Conservation (phyloP, 2,329 filamentous ascomycete species). For the Neonectria punicea region DNA sequence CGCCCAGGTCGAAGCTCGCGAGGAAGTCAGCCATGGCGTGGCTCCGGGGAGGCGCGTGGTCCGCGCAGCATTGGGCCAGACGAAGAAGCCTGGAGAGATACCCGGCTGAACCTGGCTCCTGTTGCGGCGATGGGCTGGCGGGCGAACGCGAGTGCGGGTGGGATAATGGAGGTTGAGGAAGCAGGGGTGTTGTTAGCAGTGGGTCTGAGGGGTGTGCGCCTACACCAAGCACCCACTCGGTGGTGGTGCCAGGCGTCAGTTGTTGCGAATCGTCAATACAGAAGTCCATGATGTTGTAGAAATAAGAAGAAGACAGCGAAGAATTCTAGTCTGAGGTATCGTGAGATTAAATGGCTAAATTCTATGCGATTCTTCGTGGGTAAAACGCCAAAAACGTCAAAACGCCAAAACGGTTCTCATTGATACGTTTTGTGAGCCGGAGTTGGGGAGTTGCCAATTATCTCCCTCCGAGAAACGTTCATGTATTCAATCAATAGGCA, state of each 20-base stretch:
- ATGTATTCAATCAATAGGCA: background rate
- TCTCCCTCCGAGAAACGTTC: background rate
- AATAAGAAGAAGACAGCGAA: background rate
- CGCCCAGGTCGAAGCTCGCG: slow-evolving; percentile 49
- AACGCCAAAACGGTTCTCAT: background rate
- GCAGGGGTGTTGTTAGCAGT: slow-evolving; percentile 17
- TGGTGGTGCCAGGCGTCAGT: background rate
- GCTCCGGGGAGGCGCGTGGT: slow-evolving; percentile 5
- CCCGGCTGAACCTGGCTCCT: slow-evolving; percentile 29
- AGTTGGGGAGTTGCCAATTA: background rate
- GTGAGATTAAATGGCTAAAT: background rate
- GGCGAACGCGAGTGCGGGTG: slow-evolving; percentile 25
- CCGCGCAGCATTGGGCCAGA: slow-evolving; percentile 22
- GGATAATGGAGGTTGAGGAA: slow-evolving; percentile 15
- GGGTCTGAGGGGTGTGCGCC: slow-evolving; percentile 16
- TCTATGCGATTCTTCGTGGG: background rate
- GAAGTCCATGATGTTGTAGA: background rate
- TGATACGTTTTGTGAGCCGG: background rate
- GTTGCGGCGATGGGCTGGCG: slow-evolving; percentile 21
- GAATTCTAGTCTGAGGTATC: background rate
- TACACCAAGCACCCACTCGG: background rate
- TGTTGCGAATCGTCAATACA: background rate
- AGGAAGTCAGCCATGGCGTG: slow-evolving; percentile 52
- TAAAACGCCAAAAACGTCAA: background rate
- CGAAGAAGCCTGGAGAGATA: slow-evolving; percentile 32